These are phyloP conservation scores for Taiozyma sp. DNA, from an alignment of 1,139 yeast species.

Conservation along the genomic window DNA sequence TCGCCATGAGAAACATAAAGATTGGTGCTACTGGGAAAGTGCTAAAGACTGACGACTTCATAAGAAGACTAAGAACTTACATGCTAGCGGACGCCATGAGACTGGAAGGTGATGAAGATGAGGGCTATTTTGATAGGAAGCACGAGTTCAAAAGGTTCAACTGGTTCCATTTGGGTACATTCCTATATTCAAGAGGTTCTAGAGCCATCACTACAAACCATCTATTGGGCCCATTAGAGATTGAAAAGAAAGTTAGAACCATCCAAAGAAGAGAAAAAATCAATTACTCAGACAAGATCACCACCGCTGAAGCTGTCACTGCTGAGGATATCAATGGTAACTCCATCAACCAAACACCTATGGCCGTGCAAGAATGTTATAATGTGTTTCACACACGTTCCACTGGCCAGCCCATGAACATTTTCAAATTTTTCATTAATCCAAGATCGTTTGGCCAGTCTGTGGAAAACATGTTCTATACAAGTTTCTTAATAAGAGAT, in stretches of 20 bases:
- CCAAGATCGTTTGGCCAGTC: conserved; percentile 76
- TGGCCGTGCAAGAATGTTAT: conserved; percentile 50
- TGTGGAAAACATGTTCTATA: conserved; percentile 77
- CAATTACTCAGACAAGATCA: conserved; percentile 34
- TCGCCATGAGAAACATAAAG: conserved; percentile 55
- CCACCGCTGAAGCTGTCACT: conserved; percentile 39
- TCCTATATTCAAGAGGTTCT: conserved; percentile 43
- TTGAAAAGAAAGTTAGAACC: conserved; percentile 46
- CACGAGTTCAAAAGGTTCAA: conserved; percentile 34
- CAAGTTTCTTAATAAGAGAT: conserved; percentile 76
- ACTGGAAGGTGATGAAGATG: conserved; percentile 19
- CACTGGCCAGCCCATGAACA: conserved; percentile 41
- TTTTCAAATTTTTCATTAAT: conserved; percentile 65
- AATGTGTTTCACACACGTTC: conserved; percentile 31
- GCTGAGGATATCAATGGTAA: conserved; percentile 51
- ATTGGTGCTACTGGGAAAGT: conserved; percentile 49
- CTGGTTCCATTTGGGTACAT: conserved; percentile 59
- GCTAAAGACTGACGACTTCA: conserved; percentile 44
- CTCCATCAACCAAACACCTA: conserved; percentile 53
- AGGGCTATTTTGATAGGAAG: conserved; percentile 22
- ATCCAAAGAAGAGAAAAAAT: conserved; percentile 12
- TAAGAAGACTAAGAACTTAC: conserved; percentile 35
- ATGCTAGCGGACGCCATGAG: conserved; percentile 30
- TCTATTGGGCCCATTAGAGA: conserved; percentile 68
- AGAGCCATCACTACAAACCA: conserved; percentile 54